These are phyloP conservation scores for Ophiosphaerella korrae DNA, from an alignment of 2,329 filamentous ascomycete species.

Conservation along the genomic window DNA sequence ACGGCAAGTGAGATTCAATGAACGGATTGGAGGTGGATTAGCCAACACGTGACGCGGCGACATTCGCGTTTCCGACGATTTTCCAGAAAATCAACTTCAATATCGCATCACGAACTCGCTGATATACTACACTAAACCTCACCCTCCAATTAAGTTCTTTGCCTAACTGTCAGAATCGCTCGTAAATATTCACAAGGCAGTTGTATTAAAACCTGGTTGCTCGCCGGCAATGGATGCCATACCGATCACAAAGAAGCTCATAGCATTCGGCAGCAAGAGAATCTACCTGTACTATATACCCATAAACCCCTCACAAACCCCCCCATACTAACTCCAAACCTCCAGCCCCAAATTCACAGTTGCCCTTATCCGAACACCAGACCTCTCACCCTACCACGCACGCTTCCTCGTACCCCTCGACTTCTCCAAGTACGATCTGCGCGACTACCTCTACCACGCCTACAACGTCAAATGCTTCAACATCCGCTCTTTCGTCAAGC, in stretches of 20 bases:
- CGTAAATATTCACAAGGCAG: too few relatives aligned
- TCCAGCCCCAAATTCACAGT: constrained; percentile 79
- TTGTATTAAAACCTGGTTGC: too few relatives aligned
- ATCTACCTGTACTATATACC: constrained; percentile 52
- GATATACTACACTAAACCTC: too few relatives aligned
- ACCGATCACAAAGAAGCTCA: constrained; percentile 40
- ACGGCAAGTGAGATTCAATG: background rate
- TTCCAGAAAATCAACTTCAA: background rate
- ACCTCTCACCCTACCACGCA: constrained; percentile 78
- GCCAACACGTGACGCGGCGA: constrained; percentile 3
- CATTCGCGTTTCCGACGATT: background rate
- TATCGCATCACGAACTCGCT: too few relatives aligned
- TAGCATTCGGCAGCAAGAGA: constrained; percentile 50
- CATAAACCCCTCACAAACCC: background rate
- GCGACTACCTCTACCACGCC: constrained; percentile 88
- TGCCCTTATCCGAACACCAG: constrained; percentile 74
- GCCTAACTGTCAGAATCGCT: too few relatives aligned
- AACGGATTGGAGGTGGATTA: background rate
- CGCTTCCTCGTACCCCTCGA: constrained; percentile 88
- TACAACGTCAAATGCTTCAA: constrained; percentile 73
- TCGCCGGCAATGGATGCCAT: constrained; percentile 32
- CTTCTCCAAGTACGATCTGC: constrained; percentile 95
- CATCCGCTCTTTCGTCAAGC: constrained; percentile 81
- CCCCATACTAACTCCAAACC: constrained; percentile 9
- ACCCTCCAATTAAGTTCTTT: too few relatives aligned